Evolutionary conservation across 345 rosid species (phyloP).

Genomic region (Dimocarpus longan): DNA sequence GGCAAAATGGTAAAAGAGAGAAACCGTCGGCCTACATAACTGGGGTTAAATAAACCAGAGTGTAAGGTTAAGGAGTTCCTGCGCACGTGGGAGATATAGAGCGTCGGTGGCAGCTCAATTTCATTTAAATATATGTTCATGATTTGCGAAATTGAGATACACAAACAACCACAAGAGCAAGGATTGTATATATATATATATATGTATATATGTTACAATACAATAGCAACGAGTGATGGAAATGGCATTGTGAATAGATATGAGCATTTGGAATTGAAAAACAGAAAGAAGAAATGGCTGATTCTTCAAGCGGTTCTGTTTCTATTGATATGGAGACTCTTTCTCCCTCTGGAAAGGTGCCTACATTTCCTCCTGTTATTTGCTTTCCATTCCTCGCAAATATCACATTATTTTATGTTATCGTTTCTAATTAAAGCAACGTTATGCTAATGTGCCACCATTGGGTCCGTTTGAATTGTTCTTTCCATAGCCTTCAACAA

Average conservation of each 20-base stretch:
- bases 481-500: not conserved
- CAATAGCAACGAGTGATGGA: not conserved
- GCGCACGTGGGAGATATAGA: slow-evolving; percentile 37
- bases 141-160: too few relatives aligned
- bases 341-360: slow-evolving; percentile 77
- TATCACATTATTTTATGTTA: not conserved
- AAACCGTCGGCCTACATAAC: slow-evolving; percentile 68
- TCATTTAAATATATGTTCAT: too few relatives aligned
- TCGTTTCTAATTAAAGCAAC: not conserved
- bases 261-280: slow-evolving; percentile 20
- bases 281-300: slow-evolving; percentile 51
- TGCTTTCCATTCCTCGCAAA: not conserved
- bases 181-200: too few relatives aligned
- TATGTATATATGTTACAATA: too few relatives aligned
- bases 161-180: too few relatives aligned
- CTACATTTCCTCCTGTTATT: slow-evolving; percentile 20
- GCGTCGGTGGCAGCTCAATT: slow-evolving; percentile 72
- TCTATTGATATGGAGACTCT: slow-evolving; percentile 81
- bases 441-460: not conserved
- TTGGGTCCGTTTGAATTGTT: too few relatives aligned
- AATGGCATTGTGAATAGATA: slow-evolving; percentile 30
- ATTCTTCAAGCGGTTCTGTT: slow-evolving; percentile 91
- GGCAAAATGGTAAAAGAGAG: slow-evolving; percentile 33
- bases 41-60: slow-evolving; percentile 54
- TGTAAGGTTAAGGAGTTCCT: slow-evolving; percentile 31